These are phyloP conservation scores for Colletotrichum sp. DNA, from an alignment of 2,329 filamentous ascomycete species.

Conservation along the genomic window DNA sequence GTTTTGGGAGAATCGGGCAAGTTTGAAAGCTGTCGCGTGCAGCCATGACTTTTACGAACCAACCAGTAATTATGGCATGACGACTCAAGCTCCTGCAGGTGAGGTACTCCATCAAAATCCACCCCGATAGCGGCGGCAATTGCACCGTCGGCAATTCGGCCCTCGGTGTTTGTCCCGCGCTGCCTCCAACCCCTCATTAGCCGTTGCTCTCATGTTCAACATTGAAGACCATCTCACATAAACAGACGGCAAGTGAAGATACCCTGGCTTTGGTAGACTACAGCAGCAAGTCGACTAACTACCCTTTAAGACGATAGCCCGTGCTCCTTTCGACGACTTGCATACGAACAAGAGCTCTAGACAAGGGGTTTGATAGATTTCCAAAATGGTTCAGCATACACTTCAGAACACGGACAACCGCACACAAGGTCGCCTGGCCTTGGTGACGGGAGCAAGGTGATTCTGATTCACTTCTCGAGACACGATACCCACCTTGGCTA, in stretches of 20 bases:
- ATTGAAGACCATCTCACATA: not conserved
- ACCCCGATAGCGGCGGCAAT: conserved; percentile 13
- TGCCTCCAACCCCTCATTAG: not conserved
- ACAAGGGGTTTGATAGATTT: not conserved
- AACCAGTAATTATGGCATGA: not conserved
- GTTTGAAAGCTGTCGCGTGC: not conserved
- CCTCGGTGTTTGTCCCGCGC: not conserved
- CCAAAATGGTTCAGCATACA: conserved; percentile 16
- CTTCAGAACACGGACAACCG: conserved; percentile 28
- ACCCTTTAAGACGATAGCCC: not conserved
- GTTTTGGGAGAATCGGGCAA: not conserved
- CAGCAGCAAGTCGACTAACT: not conserved
- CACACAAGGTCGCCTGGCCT: conserved; percentile 31
- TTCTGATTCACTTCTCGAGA: not conserved
- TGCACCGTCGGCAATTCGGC: conserved; percentile 13
- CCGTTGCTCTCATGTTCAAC: not conserved
- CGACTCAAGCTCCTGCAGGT: not conserved
- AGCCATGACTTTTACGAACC: not conserved
- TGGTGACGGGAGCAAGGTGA: conserved; percentile 37
- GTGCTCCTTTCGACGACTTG: not conserved
- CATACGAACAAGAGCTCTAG: not conserved
- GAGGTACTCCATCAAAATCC: not conserved
- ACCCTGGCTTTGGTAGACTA: not conserved
- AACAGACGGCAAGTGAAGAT: not conserved
- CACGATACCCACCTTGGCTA: not conserved